Evolutionary conservation across 2,329 filamentous ascomycete genomes (phyloP), one percentile per base, ranked within the genome.

Genomic region (Pseudocercospora macadamiae): DNA sequence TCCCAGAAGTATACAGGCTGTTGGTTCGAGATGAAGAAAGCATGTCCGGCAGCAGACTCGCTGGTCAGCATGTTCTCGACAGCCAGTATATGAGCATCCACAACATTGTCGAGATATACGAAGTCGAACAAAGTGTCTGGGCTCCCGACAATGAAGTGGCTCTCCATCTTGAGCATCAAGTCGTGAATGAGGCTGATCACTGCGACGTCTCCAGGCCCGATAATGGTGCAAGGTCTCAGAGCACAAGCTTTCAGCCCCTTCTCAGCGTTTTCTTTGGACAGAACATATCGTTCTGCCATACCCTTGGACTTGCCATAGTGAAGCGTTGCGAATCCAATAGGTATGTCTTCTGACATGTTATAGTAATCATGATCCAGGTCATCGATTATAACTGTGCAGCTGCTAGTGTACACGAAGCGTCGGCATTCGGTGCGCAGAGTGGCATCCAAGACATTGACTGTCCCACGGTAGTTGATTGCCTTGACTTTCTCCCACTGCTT

Each of bases 261-360:
- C 55, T 61, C 60, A 18, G 54, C 51, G 10, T 64, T 60, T 91
- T 95, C 70, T 89, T 89, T 53, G 14, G 85, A 80, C 55, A 97
- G 80, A 65, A 96, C 91, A 54, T 92, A 79, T 61, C 87, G 81
- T 80, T 97, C 93, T 48, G 93, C 93, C 61, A 89, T 57, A 65
- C 89, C 90, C 85, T 97, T 97, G 12, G 91, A 96, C 77, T 93
- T 88, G 26, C 92, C 92, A 76, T 97, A 97, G 76, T 93, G 88
- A 66, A 86, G 77, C 60, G 83, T 83, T 28, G 90, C 90, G 47
- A 86, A 82, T 53, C 95, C 87, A 51, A 89, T 82, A 25, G 91
- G 91, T 82, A 89, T 80, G 7, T 44, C 61, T 80, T 97, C 93
- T 74, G 93, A 89, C 64, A 91, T 91, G 73, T 96, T 93, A 73